Evolutionary conservation across 768 basidiomycete species (phyloP), one percentile per base, ranked within the genome.

Genomic region (Mrakia frigida): DNA sequence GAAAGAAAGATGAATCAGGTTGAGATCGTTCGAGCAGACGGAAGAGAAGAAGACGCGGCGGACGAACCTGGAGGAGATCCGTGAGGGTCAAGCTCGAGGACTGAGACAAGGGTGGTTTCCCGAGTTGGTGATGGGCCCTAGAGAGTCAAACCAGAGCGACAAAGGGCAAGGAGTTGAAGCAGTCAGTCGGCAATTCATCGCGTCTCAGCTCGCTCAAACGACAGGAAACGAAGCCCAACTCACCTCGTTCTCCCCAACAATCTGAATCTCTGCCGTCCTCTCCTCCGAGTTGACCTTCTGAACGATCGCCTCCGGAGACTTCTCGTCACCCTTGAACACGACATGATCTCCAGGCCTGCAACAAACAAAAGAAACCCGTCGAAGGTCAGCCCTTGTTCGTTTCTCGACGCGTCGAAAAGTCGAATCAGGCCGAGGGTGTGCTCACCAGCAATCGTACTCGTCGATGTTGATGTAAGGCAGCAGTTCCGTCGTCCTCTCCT

Each of bases 261-360:
- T 39, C 33, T 87, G 86, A 67, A 95, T 86, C 73, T 85, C 84
- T 21, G 92, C 91, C 9, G 90, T 92, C 71, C 93, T 86, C 61
- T 92, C 89, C 23, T 81, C 81, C 4, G 90, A 88, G 56, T 81
- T 67, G 69, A 79, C 82, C 53, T 70, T 74, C 82, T 93, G 93
- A 39, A 95, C 89, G 77, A 95, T 87, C 14, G 90, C 92, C 60
- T 87, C 87, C 75, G 85, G 86, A 79, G 85, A 85, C 33, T 74
- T 78, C 72, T 89, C 89, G 83, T 94, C 94, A 46, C 86, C 88
- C 80, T 90, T 90, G 89, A 91, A 94, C 25, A 93, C 79, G 21
- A 95, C 90, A 82, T 92, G 89, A 81, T 98, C 93, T 25, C 94
- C 94, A 7, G 94, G 94, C 93, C 92, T 93, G 73, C 9, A 50